Evolutionary conservation across 176 grass and related monocot species (phyloP).

Genomic region (maize (Zea mays)): DNA sequence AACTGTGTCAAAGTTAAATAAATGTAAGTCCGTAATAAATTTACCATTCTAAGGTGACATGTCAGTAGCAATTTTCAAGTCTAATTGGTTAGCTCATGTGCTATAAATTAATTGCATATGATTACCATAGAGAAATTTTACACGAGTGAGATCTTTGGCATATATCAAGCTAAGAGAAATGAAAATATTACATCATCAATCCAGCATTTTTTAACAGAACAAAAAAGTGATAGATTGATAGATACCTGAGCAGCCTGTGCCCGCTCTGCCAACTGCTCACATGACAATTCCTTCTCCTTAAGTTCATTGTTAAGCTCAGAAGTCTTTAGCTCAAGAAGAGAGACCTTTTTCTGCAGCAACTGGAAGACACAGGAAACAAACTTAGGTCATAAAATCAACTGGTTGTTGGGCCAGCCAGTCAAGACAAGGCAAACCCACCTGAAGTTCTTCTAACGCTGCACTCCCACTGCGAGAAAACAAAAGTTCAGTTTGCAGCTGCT

Average conservation of each 20-base stretch:
- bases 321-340: constrained; percentile 81
- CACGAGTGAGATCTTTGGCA: neutral
- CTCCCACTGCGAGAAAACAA: constrained; percentile 74
- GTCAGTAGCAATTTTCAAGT: neutral
- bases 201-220: neutral
- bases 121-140: constrained; percentile 7
- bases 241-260: constrained; percentile 71
- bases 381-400: constrained; percentile 28
- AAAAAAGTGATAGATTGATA: constrained; percentile 6
- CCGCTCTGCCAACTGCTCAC: constrained; percentile 58
- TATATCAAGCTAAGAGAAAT: neutral
- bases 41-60: neutral
- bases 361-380: constrained; percentile 36
- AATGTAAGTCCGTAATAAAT: neutral
- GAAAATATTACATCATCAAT: neutral
- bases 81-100: neutral
- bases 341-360: constrained; percentile 78
- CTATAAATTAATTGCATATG: constrained; percentile 11
- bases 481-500: constrained; percentile 77
- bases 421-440: constrained; percentile 48
- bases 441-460: constrained; percentile 86
- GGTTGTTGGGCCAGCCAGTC: neutral
- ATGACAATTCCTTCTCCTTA: constrained; percentile 59
- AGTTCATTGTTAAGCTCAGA: constrained; percentile 67
- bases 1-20: constrained; percentile 47